These are phyloP conservation scores for Cucurbita ficifolia DNA, from an alignment of 306 rosid species.

Conservation along the genomic window DNA sequence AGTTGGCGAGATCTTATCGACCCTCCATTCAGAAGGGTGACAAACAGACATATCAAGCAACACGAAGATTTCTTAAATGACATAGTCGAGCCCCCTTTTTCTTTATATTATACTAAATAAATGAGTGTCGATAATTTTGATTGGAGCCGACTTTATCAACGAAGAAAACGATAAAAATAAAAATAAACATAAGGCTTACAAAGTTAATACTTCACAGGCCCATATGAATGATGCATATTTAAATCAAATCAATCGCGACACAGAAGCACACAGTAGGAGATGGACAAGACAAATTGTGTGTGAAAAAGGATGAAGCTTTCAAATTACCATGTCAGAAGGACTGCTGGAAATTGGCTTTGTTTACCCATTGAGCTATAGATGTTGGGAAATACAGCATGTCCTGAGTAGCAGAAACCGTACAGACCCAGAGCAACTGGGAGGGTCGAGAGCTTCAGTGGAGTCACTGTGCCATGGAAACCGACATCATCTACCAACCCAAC, in stretches of 20 bases:
- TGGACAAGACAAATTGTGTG: not conserved
- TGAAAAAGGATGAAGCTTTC: not conserved
- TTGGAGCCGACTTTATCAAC: not conserved
- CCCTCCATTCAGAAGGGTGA: not conserved
- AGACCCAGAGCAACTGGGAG: slow-evolving; percentile 94
- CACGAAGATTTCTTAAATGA: not conserved
- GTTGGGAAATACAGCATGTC: slow-evolving; percentile 94
- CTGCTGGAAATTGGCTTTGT: slow-evolving; percentile 53
- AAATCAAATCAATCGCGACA: not conserved
- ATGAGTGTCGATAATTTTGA: not conserved
- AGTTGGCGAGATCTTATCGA: not conserved
- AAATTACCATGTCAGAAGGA: slow-evolving; percentile 65
- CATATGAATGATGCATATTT: not conserved
- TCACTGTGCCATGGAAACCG: slow-evolving; percentile 51
- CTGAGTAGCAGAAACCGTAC: slow-evolving; percentile 93
- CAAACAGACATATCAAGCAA: not conserved
- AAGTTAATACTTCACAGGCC: not conserved
- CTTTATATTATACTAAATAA: not conserved
- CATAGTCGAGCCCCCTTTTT: not conserved
- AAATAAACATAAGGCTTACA: not conserved
- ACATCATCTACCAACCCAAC: slow-evolving; percentile 55
- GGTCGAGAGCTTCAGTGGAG: slow-evolving; percentile 57
- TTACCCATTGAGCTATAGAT: slow-evolving; percentile 84
- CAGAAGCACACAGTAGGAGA: not conserved
- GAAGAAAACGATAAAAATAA: not conserved